Percentiles rank a stretch among this genome's conserved stretches.
Conservation (phyloP, 2,329 filamentous ascomycete genomes). For the Xylaria multiplex region DNA sequence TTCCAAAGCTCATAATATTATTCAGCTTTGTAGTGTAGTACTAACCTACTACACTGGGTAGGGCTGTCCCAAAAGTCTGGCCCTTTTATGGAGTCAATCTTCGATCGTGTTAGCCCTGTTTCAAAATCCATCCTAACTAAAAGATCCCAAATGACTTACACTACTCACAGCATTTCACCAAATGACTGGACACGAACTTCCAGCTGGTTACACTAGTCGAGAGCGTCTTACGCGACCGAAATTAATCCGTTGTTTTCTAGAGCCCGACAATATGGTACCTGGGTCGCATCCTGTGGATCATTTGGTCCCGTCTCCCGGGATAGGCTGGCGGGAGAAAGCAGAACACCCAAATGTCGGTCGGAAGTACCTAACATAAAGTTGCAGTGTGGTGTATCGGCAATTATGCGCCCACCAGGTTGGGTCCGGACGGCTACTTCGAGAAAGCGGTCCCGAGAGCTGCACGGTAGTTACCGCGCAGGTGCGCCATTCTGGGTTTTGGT, state of each 20-base stretch:
- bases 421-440: neutral
- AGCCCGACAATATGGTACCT: conserved; percentile 29
- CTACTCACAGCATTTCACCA: neutral
- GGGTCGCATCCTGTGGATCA: conserved; percentile 28
- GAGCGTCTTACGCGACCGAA: conserved; percentile 13
- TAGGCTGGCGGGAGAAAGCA: conserved; percentile 14
- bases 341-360: neutral
- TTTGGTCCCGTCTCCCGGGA: conserved; percentile 20
- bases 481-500: conserved; percentile 17
- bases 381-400: conserved; percentile 5
- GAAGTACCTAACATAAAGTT: neutral
- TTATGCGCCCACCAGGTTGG: conserved; percentile 11
- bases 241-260: conserved; percentile 17
- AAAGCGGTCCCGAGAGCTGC: neutral
- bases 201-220: neutral
- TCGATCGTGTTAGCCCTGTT: conserved; percentile 5
- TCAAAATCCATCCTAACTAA: neutral
- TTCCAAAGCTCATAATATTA: neutral
- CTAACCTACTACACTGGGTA: too few relatives aligned
- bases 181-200: conserved; percentile 8
- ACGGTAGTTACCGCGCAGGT: conserved; percentile 18
- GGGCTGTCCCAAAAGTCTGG: conserved; percentile 25
- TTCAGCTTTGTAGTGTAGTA: neutral
- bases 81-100: conserved; percentile 22
- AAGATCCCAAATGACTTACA: neutral